A percentile compares a stretch with the other conserved stretches of the same genome.
phyloP scores from a whole-genome alignment of 1,139 yeast species.

The Taphrina communis region DNA sequence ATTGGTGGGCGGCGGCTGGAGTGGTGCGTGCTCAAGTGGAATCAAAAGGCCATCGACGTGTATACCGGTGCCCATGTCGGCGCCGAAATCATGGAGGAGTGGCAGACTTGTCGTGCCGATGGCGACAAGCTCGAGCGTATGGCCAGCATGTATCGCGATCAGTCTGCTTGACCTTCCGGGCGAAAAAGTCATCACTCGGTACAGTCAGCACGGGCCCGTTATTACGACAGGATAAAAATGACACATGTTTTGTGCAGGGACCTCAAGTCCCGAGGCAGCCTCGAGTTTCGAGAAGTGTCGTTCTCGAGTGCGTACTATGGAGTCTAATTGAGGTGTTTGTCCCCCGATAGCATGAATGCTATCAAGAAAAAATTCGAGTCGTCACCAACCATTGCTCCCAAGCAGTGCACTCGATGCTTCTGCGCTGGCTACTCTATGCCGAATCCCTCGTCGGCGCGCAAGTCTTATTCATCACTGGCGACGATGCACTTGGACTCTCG shows the following conservation, averaged over 20 bases:
- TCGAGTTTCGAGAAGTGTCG: background rate
- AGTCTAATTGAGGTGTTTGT: background rate
- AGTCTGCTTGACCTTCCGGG: slow-evolving; percentile 16
- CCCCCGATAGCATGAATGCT: background rate
- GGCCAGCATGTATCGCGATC: slow-evolving; percentile 36
- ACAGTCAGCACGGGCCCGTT: no score
- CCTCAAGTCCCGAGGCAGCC: slow-evolving; percentile 1
- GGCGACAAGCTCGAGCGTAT: slow-evolving; percentile 44
- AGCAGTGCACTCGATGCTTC: background rate
- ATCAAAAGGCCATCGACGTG: slow-evolving; percentile 46
- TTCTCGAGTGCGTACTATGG: background rate
- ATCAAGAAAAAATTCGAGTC: background rate
- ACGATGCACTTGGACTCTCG: background rate
- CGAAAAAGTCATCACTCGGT: no score
- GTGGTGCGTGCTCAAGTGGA: slow-evolving; percentile 47
- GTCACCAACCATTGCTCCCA: background rate
- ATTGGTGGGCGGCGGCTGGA: slow-evolving; percentile 46
- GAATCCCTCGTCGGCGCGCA: background rate
- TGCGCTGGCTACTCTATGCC: background rate
- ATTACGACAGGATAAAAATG: no score
- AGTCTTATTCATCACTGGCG: slow-evolving; percentile 11
- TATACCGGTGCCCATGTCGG: slow-evolving; percentile 44
- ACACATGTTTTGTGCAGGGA: slow-evolving; percentile 1
- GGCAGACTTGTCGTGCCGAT: slow-evolving; percentile 46
- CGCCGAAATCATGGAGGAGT: slow-evolving; percentile 45